Percentiles rank a stretch among this genome's conserved stretches.
These are phyloP conservation scores for Cryptococcus jaspeensis DNA, from an alignment of 1,284 basidiomycete genomes.

Conservation along the genomic window DNA sequence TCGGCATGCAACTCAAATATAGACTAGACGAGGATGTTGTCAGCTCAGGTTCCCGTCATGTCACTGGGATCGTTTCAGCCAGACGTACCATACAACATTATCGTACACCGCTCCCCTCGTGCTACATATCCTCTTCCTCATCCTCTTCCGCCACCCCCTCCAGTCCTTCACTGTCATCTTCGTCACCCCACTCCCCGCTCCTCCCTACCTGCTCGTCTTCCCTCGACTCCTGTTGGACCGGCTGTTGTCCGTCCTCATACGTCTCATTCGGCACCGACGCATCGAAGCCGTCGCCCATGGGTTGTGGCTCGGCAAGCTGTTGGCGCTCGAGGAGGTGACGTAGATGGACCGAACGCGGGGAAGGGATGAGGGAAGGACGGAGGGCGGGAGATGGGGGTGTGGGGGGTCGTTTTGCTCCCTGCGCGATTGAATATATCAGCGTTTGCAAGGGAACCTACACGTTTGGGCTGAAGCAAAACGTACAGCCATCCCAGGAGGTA, in stretches of 20 bases:
- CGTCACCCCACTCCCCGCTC: neutral
- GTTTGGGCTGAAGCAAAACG: neutral
- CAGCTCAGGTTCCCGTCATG: neutral
- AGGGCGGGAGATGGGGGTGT: slow-evolving; percentile 44
- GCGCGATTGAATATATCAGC: neutral
- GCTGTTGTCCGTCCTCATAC: slow-evolving; percentile 31
- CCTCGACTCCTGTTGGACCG: neutral
- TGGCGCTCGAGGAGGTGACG: slow-evolving; percentile 37
- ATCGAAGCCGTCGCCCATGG: slow-evolving; percentile 39
- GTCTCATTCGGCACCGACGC: slow-evolving; percentile 49
- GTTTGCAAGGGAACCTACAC: neutral
- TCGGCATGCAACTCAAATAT: no score
- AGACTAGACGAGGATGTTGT: neutral
- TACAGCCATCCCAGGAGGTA: slow-evolving; percentile 50
- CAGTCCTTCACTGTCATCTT: neutral
- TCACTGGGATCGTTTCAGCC: neutral
- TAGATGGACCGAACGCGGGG: slow-evolving; percentile 37
- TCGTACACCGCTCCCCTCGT: no score
- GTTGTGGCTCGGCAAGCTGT: slow-evolving; percentile 23
- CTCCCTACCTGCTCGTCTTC: no score
- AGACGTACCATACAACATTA: neutral
- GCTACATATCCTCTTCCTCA: neutral
- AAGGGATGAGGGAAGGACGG: slow-evolving; percentile 26
- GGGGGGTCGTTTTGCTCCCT: slow-evolving; percentile 48
- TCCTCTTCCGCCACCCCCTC: neutral